A percentile compares a stretch with the other conserved stretches of the same genome.
These are phyloP conservation scores for Salmacisia buchloeana DNA, from an alignment of 1,284 basidiomycete genomes.

Conservation along the genomic window DNA sequence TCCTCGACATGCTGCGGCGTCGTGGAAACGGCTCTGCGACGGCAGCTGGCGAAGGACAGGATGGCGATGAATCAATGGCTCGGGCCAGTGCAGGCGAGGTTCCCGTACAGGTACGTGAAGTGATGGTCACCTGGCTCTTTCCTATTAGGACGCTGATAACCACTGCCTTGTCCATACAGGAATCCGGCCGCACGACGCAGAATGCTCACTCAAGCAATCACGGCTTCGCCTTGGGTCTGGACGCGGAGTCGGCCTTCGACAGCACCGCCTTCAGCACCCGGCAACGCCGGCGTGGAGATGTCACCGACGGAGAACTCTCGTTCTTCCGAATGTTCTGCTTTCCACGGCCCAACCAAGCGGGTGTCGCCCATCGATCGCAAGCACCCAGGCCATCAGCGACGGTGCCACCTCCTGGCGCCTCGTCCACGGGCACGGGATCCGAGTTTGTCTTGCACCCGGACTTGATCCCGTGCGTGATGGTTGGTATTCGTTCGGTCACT, in stretches of 20 bases:
- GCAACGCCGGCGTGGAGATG: background rate
- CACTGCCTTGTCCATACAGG: no score
- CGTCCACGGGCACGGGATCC: background rate
- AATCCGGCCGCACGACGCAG: no score
- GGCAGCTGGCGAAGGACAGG: background rate
- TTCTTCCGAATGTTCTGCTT: constrained; percentile 8
- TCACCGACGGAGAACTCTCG: background rate
- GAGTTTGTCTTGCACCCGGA: constrained; percentile 4
- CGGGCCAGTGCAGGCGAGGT: no score
- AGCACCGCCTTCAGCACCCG: no score
- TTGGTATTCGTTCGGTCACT: background rate
- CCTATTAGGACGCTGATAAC: no score
- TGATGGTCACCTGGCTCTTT: no score
- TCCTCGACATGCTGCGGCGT: no score
- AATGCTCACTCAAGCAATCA: no score
- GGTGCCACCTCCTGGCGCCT: background rate
- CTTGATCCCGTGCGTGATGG: background rate
- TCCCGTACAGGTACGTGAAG: no score
- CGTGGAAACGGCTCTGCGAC: background rate
- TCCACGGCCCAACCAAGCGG: background rate
- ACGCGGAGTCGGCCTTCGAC: no score
- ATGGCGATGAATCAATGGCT: no score
- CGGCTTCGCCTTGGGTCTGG: no score
- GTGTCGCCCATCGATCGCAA: background rate
- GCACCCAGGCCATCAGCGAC: background rate